Conservation (phyloP, 352 stramenopile genomes). For the Phytophthora capsici region DNA sequence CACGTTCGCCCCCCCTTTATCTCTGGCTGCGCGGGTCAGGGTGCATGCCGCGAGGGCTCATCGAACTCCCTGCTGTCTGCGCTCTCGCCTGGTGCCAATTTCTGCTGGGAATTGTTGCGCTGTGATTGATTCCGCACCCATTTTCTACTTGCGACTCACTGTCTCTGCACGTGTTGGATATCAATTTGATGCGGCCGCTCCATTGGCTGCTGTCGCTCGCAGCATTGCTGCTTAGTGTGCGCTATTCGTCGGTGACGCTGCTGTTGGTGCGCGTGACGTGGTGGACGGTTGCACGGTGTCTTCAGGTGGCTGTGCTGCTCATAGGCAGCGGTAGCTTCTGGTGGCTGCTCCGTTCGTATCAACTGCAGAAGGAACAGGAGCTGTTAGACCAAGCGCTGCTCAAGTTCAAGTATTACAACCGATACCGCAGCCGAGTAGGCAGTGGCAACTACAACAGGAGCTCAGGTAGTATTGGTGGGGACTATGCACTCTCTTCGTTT, state of each 20-base stretch:
- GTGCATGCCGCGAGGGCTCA: conserved; percentile 17
- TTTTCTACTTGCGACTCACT: conserved; percentile 10
- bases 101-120: not conserved
- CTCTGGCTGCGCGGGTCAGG: conserved; percentile 18
- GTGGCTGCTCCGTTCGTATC: conserved; percentile 67
- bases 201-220: conserved; percentile 23
- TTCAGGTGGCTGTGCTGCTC: conserved; percentile 55
- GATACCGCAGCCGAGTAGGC: conserved; percentile 47
- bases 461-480: conserved; percentile 5
- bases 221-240: conserved; percentile 36
- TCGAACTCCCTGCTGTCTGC: conserved; percentile 3
- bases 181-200: conserved; percentile 20
- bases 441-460: conserved; percentile 23
- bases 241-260: conserved; percentile 26
- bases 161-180: conserved; percentile 9
- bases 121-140: conserved; percentile 13
- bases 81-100: not conserved
- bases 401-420: conserved; percentile 60
- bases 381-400: conserved; percentile 55
- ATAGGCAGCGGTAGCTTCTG: conserved; percentile 60
- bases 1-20: conserved; percentile 5
- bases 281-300: conserved; percentile 38
- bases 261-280: conserved; percentile 28
- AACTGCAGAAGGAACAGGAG: conserved; percentile 70
- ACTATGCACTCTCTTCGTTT: conserved; percentile 5